Percentiles rank a stretch among this genome's conserved stretches.
Conservation (phyloP, 495 filamentous ascomycete species). For the Podospora pseudopauciseta region DNA sequence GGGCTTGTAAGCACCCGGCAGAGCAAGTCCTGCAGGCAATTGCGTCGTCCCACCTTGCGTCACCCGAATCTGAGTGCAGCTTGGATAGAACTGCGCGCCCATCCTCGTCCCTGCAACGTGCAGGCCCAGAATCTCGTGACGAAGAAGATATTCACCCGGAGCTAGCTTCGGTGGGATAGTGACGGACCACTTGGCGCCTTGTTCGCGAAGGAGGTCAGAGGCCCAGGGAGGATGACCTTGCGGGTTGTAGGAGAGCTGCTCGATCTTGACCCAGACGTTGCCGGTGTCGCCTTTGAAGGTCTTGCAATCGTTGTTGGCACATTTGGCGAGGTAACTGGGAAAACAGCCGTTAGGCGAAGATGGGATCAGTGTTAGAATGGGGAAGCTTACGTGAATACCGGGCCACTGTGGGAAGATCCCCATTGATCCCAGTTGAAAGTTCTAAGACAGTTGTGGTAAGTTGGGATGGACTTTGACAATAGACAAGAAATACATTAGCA, state of each 20-base stretch:
- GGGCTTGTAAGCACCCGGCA: constrained; percentile 43
- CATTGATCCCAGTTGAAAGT: constrained; percentile 24
- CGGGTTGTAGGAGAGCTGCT: constrained; percentile 33
- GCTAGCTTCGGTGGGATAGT: constrained; percentile 57
- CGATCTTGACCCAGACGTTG: constrained; percentile 41
- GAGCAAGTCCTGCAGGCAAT: constrained; percentile 32
- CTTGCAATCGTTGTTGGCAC: constrained; percentile 33
- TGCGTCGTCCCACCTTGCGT: constrained; percentile 38
- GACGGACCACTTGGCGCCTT: constrained; percentile 60
- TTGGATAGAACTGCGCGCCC: constrained; percentile 57
- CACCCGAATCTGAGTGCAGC: constrained; percentile 61
- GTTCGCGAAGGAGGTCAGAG: constrained; percentile 36
- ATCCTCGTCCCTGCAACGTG: constrained; percentile 51
- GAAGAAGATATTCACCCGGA: constrained; percentile 59
- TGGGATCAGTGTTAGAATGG: not conserved
- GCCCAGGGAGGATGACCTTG: constrained; percentile 26
- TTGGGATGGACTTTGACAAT: not conserved
- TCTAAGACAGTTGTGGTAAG: not conserved
- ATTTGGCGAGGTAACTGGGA: constrained; percentile 27
- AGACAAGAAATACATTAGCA: not conserved
- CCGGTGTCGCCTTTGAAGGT: constrained; percentile 26
- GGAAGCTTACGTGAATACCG: constrained; percentile 18
- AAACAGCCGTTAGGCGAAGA: not conserved
- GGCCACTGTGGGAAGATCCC: constrained; percentile 17
- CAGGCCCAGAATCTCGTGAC: constrained; percentile 59